Conservation (phyloP, 2,329 filamentous ascomycete genomes). For the Metarhizium brunneum region DNA sequence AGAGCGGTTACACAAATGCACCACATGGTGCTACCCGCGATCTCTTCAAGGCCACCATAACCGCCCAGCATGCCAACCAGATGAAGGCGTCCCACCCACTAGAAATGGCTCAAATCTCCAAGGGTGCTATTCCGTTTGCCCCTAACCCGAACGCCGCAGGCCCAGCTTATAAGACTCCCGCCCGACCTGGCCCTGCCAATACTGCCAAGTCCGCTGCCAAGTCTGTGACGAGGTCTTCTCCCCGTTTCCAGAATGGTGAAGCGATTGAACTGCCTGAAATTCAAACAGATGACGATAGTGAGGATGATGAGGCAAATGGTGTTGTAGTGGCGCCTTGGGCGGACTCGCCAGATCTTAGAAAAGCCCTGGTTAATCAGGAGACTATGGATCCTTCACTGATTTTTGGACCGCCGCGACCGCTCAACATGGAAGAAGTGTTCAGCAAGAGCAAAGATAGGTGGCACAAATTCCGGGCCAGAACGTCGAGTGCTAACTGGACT, state of each 20-base stretch:
- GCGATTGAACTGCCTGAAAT: conserved; percentile 91
- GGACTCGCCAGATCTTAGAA: conserved; percentile 72
- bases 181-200: conserved; percentile 36
- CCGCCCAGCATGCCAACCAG: conserved; percentile 57
- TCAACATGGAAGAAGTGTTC: conserved; percentile 97
- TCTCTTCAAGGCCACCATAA: conserved; percentile 58
- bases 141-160: conserved; percentile 51
- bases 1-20: conserved; percentile 51
- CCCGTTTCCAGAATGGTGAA: conserved; percentile 81
- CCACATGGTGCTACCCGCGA: conserved; percentile 44
- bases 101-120: conserved; percentile 82
- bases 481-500: conserved; percentile 92
- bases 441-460: conserved; percentile 76
- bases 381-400: conserved; percentile 74
- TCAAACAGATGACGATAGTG: conserved; percentile 86
- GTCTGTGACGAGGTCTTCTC: conserved; percentile 59
- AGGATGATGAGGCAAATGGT: conserved; percentile 54
- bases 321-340: conserved; percentile 68
- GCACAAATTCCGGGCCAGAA: conserved; percentile 82
- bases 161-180: conserved; percentile 60
- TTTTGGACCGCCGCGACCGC: conserved; percentile 78
- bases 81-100: conserved; percentile 58
- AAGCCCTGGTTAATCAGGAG: conserved; percentile 72
- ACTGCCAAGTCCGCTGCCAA: conserved; percentile 49
- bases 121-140: conserved; percentile 83